Conservation (phyloP, 2,329 filamentous ascomycete genomes). For the Cercospora sp. region DNA sequence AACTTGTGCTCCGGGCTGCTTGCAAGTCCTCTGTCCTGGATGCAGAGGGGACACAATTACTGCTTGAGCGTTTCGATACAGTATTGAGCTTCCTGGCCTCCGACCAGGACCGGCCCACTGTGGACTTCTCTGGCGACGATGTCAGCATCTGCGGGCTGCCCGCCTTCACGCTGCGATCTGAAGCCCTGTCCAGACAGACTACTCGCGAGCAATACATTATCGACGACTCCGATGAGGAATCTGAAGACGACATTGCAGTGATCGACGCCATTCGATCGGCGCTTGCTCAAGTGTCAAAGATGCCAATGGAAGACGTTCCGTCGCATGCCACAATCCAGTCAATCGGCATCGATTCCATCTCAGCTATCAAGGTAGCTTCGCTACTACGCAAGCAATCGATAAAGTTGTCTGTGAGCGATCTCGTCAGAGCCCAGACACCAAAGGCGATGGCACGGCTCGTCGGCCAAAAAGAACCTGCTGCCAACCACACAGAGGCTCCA, state of each 20-base stretch:
- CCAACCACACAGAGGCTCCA: conserved; percentile 38
- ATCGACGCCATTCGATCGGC: conserved; percentile 45
- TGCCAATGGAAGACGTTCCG: conserved; percentile 56
- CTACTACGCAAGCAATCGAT: conserved; percentile 66
- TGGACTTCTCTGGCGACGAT: conserved; percentile 54
- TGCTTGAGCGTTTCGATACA: conserved; percentile 62
- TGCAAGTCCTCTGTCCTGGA: conserved; percentile 61
- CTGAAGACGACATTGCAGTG: conserved; percentile 7
- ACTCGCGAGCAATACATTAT: conserved; percentile 4
- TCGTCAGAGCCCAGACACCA: conserved; percentile 67
- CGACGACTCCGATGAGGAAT: conserved; percentile 8
- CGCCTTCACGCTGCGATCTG: conserved; percentile 38
- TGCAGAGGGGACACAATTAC: conserved; percentile 44
- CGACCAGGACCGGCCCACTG: conserved; percentile 50
- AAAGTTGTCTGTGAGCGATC: conserved; percentile 65
- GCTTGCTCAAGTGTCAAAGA: conserved; percentile 59
- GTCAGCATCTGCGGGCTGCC: conserved; percentile 68
- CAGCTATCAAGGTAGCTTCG: conserved; percentile 77
- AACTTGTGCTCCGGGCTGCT: conserved; percentile 70
- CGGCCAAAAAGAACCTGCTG: not conserved
- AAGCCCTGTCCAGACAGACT: conserved; percentile 17
- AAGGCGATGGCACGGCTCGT: conserved; percentile 58
- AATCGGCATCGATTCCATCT: conserved; percentile 87
- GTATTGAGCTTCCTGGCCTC: conserved; percentile 59
- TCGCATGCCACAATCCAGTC: conserved; percentile 71